phyloP scores from a whole-genome alignment of 441 rosid species.

The Melastoma candidum region DNA sequence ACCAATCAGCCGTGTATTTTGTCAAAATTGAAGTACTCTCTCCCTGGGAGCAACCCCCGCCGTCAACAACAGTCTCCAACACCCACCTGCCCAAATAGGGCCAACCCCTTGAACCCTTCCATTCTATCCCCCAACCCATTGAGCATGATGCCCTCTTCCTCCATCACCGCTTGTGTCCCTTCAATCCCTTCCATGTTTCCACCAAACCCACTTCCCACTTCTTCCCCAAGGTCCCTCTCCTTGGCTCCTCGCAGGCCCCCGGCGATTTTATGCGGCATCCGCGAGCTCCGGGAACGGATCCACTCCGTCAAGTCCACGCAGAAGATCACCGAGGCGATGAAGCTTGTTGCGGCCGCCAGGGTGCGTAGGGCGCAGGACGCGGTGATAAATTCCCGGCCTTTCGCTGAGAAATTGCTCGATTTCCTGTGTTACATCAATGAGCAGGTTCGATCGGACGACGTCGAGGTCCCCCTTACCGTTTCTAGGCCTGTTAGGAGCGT shows the following conservation, averaged over 20 bases:
- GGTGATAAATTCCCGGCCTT: slow-evolving; percentile 78
- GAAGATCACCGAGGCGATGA: slow-evolving; percentile 97
- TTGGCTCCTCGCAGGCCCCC: slow-evolving; percentile 29
- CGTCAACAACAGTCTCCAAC: too few relatives aligned
- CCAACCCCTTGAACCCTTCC: not conserved
- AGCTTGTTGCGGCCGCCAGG: slow-evolving; percentile 90
- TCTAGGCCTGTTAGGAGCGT: slow-evolving; percentile 77
- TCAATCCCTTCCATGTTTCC: slow-evolving; percentile 44
- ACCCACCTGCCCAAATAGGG: too few relatives aligned
- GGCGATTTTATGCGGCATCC: slow-evolving; percentile 51
- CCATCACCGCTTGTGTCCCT: slow-evolving; percentile 51
- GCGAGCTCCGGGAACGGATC: slow-evolving; percentile 69
- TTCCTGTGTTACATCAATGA: slow-evolving; percentile 85
- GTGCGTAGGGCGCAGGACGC: slow-evolving; percentile 97
- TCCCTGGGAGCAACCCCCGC: too few relatives aligned
- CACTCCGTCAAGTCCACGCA: slow-evolving; percentile 80
- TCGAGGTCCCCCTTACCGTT: slow-evolving; percentile 69
- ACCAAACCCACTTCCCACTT: slow-evolving; percentile 23
- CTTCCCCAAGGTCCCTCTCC: slow-evolving; percentile 36
- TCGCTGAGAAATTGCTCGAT: slow-evolving; percentile 79
- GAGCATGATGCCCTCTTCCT: slow-evolving; percentile 67
- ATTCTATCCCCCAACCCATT: slow-evolving; percentile 1
- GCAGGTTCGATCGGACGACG: slow-evolving; percentile 69
- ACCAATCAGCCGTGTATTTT: too few relatives aligned
- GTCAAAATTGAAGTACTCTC: too few relatives aligned